phyloP scores from a whole-genome alignment of 352 stramenopile species.

The Phytophthora pini region DNA sequence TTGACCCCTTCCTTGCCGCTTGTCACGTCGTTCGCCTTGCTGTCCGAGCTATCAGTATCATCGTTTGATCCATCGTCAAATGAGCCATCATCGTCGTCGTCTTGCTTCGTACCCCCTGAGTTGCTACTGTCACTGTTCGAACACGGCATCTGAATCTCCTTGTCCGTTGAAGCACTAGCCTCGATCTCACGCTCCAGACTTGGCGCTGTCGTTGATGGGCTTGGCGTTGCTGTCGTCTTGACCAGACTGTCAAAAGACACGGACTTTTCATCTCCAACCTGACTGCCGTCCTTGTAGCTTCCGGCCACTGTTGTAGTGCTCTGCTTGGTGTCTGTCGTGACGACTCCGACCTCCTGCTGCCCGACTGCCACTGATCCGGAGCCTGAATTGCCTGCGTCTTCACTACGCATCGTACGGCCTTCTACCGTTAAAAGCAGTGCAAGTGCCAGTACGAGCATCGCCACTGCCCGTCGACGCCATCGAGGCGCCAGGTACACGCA shows the following conservation, averaged over 20 bases:
- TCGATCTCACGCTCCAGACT: neutral
- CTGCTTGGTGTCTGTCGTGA: slow-evolving; percentile 23
- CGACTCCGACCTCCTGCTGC: slow-evolving; percentile 18
- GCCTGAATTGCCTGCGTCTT: slow-evolving; percentile 1
- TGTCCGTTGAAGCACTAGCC: slow-evolving; percentile 2
- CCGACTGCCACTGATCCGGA: neutral
- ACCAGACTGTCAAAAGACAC: slow-evolving; percentile 31
- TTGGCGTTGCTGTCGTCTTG: slow-evolving; percentile 8
- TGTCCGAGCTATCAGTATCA: slow-evolving; percentile 5
- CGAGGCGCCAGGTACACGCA: slow-evolving; percentile 36
- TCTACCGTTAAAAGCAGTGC: slow-evolving; percentile 18
- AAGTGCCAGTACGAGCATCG: slow-evolving; percentile 13
- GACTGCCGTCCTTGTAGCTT: slow-evolving; percentile 17
- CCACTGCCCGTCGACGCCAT: slow-evolving; percentile 29
- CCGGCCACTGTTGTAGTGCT: slow-evolving; percentile 15
- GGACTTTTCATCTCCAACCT: slow-evolving; percentile 13
- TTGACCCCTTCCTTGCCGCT: slow-evolving; percentile 4
- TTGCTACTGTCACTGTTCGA: neutral
- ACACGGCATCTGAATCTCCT: neutral
- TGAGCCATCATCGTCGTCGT: slow-evolving; percentile 7
- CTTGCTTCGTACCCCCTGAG: slow-evolving; percentile 7
- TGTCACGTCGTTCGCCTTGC: slow-evolving; percentile 8
- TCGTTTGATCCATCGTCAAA: slow-evolving; percentile 5
- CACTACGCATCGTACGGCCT: slow-evolving; percentile 17
- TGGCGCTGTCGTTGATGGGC: neutral